Conservation (phyloP, 805 yeast species). For the Wickerhamomyces strasburgensis region DNA sequence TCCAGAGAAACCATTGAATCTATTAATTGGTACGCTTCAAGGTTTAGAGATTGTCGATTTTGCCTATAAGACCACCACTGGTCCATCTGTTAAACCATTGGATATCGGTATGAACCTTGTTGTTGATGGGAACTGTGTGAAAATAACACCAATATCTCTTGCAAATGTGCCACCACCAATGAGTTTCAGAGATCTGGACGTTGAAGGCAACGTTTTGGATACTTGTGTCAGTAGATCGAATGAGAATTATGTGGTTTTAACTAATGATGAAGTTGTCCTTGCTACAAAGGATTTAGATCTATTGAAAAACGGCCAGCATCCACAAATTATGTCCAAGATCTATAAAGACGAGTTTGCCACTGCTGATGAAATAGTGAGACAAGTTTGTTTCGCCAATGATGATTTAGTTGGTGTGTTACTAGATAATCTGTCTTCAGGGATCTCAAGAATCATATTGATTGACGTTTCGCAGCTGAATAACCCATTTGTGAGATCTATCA, state of each 20-base stretch:
- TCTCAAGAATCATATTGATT: conserved; percentile 47
- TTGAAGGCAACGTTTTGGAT: conserved; percentile 52
- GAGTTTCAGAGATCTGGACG: conserved; percentile 59
- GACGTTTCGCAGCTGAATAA: conserved; percentile 39
- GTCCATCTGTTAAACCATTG: conserved; percentile 61
- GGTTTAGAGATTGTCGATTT: conserved; percentile 63
- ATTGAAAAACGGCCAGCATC: conserved; percentile 45
- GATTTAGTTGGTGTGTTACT: conserved; percentile 50
- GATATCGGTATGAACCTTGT: conserved; percentile 81
- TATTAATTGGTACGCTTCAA: conserved; percentile 56
- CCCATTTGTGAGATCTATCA: conserved; percentile 36
- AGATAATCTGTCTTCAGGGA: conserved; percentile 39
- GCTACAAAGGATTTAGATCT: conserved; percentile 41
- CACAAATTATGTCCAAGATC: conserved; percentile 26
- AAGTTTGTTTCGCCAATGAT: conserved; percentile 53
- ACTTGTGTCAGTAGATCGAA: conserved; percentile 61
- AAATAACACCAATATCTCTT: conserved; percentile 73
- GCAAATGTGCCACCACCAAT: conserved; percentile 97
- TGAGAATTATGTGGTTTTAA: conserved; percentile 51
- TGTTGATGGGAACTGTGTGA: conserved; percentile 66
- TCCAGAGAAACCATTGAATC: conserved; percentile 77
- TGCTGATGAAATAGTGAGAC: conserved; percentile 49
- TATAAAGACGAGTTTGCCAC: conserved; percentile 32
- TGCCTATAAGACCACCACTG: conserved; percentile 55
- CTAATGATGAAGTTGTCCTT: conserved; percentile 40